Percentiles rank a stretch among this genome's conserved stretches.
phyloP scores from a whole-genome alignment of 108 stramenopile genomes.

The Schizochytrium sp. region DNA sequence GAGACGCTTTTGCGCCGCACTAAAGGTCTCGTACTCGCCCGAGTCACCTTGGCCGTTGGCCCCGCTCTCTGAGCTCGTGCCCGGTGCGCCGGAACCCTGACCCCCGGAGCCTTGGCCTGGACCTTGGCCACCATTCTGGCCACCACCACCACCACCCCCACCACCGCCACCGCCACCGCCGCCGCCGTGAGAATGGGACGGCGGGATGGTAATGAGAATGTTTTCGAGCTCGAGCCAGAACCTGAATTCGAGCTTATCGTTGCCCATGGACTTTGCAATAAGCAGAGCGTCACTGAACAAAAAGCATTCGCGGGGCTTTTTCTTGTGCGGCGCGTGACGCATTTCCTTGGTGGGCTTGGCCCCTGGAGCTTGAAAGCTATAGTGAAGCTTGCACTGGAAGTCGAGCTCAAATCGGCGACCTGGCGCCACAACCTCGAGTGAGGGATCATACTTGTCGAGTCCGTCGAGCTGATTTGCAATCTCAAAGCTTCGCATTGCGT shows the following conservation, averaged over 20 bases:
- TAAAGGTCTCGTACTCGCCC: neutral
- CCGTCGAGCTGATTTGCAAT: neutral
- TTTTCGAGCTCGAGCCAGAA: constrained; percentile 10
- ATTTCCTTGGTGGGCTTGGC: constrained; percentile 13
- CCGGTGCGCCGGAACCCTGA: neutral
- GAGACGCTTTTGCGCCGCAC: neutral
- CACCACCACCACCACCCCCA: neutral
- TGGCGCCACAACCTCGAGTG: neutral
- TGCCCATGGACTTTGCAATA: neutral
- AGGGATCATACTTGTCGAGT: constrained; percentile 7
- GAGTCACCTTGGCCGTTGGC: neutral
- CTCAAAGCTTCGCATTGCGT: neutral
- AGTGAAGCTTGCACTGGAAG: constrained; percentile 9
- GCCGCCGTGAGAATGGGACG: neutral
- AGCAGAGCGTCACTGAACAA: neutral
- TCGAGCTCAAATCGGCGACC: neutral
- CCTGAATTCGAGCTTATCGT: neutral
- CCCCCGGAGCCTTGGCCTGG: neutral
- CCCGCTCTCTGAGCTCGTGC: neutral
- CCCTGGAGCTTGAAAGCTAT: neutral
- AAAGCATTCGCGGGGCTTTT: neutral
- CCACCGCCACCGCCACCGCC: neutral
- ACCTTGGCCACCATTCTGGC: neutral
- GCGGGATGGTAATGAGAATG: constrained; percentile 1
- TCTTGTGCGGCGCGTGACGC: constrained; percentile 3